Conservation (phyloP, 2,329 filamentous ascomycete species). For the Magnaporthiopsis rhizophila region DNA sequence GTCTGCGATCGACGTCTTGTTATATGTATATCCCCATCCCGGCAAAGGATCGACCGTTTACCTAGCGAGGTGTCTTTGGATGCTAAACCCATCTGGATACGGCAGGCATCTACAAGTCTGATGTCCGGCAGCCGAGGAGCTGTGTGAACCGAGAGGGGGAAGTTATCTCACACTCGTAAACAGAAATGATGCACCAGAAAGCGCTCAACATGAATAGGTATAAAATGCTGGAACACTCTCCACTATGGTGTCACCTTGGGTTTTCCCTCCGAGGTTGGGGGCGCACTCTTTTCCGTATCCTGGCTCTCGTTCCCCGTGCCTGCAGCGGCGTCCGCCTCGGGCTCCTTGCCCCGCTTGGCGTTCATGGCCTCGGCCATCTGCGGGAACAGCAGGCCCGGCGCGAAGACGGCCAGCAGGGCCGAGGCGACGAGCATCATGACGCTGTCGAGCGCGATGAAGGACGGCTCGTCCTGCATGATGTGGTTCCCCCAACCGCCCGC, state of each 20-base stretch:
- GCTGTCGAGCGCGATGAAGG: constrained; percentile 47
- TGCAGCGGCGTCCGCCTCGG: constrained; percentile 1
- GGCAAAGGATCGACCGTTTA: too few relatives aligned
- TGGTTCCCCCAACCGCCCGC: constrained; percentile 54
- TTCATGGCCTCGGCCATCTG: constrained; percentile 35
- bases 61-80: too few relatives aligned
- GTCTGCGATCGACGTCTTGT: background rate
- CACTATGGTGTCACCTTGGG: background rate
- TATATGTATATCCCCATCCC: too few relatives aligned
- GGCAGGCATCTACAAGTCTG: too few relatives aligned
- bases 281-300: background rate
- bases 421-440: constrained; percentile 43
- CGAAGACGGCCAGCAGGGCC: constrained; percentile 41
- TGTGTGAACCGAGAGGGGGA: too few relatives aligned
- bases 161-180: background rate
- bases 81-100: too few relatives aligned
- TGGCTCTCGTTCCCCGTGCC: background rate
- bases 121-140: too few relatives aligned
- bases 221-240: background rate
- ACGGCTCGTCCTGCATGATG: constrained; percentile 43
- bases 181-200: background rate
- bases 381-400: constrained; percentile 48
- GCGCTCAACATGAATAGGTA: too few relatives aligned
- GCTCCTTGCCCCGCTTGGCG: constrained; percentile 11
- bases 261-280: background rate